Evolutionary conservation across 1,284 basidiomycete species (phyloP), one percentile per base, ranked within the genome.

Genomic region (Coniferiporia sulphurascens): DNA sequence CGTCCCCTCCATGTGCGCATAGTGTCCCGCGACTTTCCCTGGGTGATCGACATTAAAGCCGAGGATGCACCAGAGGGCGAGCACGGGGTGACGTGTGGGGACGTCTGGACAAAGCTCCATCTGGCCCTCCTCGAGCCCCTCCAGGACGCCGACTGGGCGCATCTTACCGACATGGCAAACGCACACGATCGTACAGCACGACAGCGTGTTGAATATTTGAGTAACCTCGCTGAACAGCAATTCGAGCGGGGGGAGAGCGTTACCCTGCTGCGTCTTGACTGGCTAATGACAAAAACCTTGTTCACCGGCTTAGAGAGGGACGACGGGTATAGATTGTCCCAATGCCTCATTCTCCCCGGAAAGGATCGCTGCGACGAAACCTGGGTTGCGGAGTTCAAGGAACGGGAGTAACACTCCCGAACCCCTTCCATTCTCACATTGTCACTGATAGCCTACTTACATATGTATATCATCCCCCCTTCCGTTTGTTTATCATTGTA

Each of bases 261-360:
- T 13, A 32, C 44, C 1, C 57, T 58, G 12, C 71, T 63, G 65
- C 65, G 58, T 60, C 78, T 86, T n/a, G 85, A 87, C 69, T 83
- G 75, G 71, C 66, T 87, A 12, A 83, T 83, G 3, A 78, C 80
- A 36, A 67, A 61, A 38, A 79, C 79, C 1, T 68, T 80, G 22
- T 86, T 86, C 67, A 79, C 74, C 60, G 85, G 85, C 0, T 64
- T 87, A 62, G 79, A 83, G 64, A 78, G 71, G 67, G 78, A 84
- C 59, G 79, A 80, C n/a, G 80, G 78, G 3, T 84, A 78, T 65
- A 52, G 51, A 22, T 15, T 58, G 19, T 73, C 73, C 58, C 80
- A 78, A 66, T 65, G 70, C 62, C 74, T 80, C 59, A 56, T 78
- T 48, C 62, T 84, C 17, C 82, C 82, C n/a, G 75, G 75, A 5